Conservation (phyloP, 495 filamentous ascomycete genomes). For the Annulohypoxylon nitens region DNA sequence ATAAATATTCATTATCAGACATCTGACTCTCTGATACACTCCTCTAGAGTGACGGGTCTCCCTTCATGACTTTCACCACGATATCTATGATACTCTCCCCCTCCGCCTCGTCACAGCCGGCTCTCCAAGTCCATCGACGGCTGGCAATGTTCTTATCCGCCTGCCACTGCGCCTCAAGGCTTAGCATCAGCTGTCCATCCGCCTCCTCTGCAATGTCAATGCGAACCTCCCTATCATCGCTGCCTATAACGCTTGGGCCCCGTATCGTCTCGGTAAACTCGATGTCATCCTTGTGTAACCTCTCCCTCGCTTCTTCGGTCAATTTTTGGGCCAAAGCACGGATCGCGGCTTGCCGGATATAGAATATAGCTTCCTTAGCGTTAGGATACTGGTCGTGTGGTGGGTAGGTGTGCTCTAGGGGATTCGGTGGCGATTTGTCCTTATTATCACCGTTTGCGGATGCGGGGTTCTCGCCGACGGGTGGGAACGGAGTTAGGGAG, state of each 20-base stretch:
- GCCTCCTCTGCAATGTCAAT: conserved; percentile 30
- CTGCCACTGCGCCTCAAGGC: conserved; percentile 34
- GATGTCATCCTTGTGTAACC: conserved; percentile 34
- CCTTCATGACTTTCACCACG: conserved; percentile 16
- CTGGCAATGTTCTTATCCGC: background rate
- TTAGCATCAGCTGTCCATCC: conserved; percentile 32
- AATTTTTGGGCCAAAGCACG: conserved; percentile 40
- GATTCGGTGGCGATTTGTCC: conserved; percentile 28
- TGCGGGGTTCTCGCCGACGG: background rate
- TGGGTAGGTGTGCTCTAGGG: conserved; percentile 43
- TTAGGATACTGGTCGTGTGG: conserved; percentile 47
- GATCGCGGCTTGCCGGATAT: conserved; percentile 43
- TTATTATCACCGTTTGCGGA: conserved; percentile 12
- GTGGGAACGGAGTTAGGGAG: conserved; percentile 46
- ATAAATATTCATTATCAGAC: background rate
- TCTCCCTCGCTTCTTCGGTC: conserved; percentile 16
- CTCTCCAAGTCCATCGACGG: conserved; percentile 34
- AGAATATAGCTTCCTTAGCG: conserved; percentile 46
- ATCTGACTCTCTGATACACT: background rate
- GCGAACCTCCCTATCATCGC: conserved; percentile 24
- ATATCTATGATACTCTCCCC: conserved; percentile 13
- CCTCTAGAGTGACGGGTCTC: background rate
- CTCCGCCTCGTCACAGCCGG: background rate
- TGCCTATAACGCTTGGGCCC: conserved; percentile 30
- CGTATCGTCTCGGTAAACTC: conserved; percentile 34